Conservation (phyloP, 2,329 filamentous ascomycete species). For the Acrocalymma vagum region DNA sequence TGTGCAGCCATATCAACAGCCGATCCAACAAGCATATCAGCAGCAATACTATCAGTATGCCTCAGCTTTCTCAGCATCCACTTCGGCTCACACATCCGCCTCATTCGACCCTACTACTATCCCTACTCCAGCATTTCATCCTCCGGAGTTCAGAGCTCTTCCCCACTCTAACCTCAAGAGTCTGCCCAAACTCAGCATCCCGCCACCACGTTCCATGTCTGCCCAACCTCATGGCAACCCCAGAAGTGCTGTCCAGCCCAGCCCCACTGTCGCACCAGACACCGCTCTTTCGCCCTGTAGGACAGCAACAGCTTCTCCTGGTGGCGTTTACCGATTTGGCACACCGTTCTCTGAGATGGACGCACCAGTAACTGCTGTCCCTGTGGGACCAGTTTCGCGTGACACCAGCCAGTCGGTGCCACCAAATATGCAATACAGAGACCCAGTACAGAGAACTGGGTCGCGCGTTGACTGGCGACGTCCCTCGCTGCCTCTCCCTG, state of each 20-base stretch:
- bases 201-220: constrained; percentile 50
- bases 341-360: constrained; percentile 93
- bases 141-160: constrained; percentile 50
- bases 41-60: constrained; percentile 33
- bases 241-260: constrained; percentile 31
- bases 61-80: constrained; percentile 46
- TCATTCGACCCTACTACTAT: constrained; percentile 37
- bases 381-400: constrained; percentile 75
- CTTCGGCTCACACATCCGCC: constrained; percentile 40
- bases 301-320: constrained; percentile 63
- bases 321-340: constrained; percentile 76
- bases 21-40: too few species aligned
- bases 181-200: constrained; percentile 67
- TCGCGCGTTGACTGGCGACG: constrained; percentile 62
- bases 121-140: constrained; percentile 46
- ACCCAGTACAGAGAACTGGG: constrained; percentile 56
- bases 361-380: constrained; percentile 79
- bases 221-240: constrained; percentile 38
- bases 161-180: constrained; percentile 61
- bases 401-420: constrained; percentile 90
- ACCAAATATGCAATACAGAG: constrained; percentile 84
- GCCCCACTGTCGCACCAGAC: constrained; percentile 40
- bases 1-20: constrained; percentile 33
- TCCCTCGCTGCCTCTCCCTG: constrained; percentile 74
- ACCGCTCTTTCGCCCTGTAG: constrained; percentile 56